Evolutionary conservation across 768 basidiomycete species (phyloP), one percentile per base, ranked within the genome.

Genomic region (Pleurotus cornucopiae): DNA sequence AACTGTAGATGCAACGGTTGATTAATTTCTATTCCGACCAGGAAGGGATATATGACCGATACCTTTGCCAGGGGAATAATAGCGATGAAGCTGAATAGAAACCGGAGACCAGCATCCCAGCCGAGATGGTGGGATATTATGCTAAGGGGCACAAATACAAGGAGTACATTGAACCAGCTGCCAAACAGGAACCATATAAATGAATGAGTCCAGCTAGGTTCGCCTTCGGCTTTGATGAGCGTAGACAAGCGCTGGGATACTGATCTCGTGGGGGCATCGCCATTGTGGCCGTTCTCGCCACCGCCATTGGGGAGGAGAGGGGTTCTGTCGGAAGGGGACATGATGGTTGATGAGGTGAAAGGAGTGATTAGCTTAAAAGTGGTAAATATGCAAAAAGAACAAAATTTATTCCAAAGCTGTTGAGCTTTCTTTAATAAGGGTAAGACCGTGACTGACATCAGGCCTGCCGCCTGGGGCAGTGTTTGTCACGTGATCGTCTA

Each of bases 41-140:
- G 45, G 6, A 16, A 13, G 25, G 54, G 43, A 16, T 9, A 9
- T 61, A 34, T 9, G 30, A 34, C 30, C 30, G 76, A 51, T 62
- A 91, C 91, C 76, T 88, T 89, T 23, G 93, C 94, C 25, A 97
- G 79, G 23, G 94, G 94, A 54, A 94, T 75, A 62, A 94, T 92
- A 9, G 91, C 89, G 43, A 91, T 62, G 67, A 94, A 93, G 60
- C 85, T 86, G 68, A 89, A 88, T 5, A 69, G 69, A 61, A 91
- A 91, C 11, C 86, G 81, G n/a, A 85, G 70, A 14, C 80, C 84
- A 26, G 84, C 85, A 76, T 91, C 91, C 88, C 88, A 91, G 63
- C 82, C 64, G 14, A 82, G 66, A 61, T 81, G 75, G 69, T 91
- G 83, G 20, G 89, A 76, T 7, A 85, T 57, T 44, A 84, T 69